A percentile compares a stretch with the other conserved stretches of the same genome.
Conservation (phyloP, 2,329 filamentous ascomycete genomes). For the Colletotrichum neosansevieriae region DNA sequence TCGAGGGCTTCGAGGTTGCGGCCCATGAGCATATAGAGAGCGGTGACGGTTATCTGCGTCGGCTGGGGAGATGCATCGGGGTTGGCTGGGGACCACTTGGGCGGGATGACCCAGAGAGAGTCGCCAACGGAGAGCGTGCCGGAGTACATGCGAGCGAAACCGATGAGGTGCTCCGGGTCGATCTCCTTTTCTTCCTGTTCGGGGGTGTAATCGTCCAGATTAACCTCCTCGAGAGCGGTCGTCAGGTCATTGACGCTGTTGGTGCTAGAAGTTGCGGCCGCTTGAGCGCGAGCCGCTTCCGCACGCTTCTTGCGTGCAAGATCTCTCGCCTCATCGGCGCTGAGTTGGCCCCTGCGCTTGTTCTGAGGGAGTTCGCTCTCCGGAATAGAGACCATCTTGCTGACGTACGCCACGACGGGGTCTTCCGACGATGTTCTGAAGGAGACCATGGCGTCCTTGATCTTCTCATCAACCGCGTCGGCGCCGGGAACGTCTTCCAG, state of each 20-base stretch:
- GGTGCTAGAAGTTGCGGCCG: slow-evolving; percentile 59
- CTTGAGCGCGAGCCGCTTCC: slow-evolving; percentile 85
- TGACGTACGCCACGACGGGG: slow-evolving; percentile 93
- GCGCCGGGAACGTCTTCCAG: slow-evolving; percentile 84
- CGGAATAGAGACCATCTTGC: slow-evolving; percentile 97
- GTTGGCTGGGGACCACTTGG: slow-evolving; percentile 89
- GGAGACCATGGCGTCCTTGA: slow-evolving; percentile 84
- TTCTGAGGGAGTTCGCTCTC: slow-evolving; percentile 93
- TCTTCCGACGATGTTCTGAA: slow-evolving; percentile 79
- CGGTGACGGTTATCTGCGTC: slow-evolving; percentile 85
- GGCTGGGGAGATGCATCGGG: slow-evolving; percentile 80
- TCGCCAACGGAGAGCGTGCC: slow-evolving; percentile 91
- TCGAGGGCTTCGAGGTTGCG: slow-evolving; percentile 84
- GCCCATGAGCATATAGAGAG: slow-evolving; percentile 96
- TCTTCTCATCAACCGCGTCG: slow-evolving; percentile 73
- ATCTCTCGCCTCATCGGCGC: slow-evolving; percentile 89
- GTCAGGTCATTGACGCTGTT: slow-evolving; percentile 68
- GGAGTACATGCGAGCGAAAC: slow-evolving; percentile 94
- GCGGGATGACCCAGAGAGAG: slow-evolving; percentile 88
- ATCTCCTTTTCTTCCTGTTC: slow-evolving; percentile 67
- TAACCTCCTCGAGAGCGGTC: slow-evolving; percentile 70
- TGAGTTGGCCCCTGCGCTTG: slow-evolving; percentile 81
- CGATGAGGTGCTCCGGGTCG: slow-evolving; percentile 90
- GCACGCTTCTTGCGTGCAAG: slow-evolving; percentile 89
- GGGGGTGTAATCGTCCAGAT: slow-evolving; percentile 65